These are phyloP conservation scores for Ormosia semicastrata DNA, from an alignment of 306 rosid genomes.

Conservation along the genomic window DNA sequence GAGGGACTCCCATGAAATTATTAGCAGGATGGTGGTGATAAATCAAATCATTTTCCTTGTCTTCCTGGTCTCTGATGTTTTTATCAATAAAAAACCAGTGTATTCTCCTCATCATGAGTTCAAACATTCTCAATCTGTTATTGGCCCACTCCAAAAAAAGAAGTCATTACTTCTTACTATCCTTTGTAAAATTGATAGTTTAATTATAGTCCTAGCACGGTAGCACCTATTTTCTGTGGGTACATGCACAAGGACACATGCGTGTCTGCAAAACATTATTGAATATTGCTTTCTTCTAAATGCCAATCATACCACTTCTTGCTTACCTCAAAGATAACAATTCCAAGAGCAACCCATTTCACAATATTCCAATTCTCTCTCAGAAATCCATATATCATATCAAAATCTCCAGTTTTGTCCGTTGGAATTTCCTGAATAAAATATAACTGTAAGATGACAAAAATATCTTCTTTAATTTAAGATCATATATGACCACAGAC, in stretches of 20 bases:
- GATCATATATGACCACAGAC: constrained; percentile 3
- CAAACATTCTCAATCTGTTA: background rate
- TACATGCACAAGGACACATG: background rate
- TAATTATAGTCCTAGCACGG: background rate
- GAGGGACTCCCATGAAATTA: background rate
- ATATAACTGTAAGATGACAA: constrained; percentile 31
- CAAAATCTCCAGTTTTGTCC: constrained; percentile 78
- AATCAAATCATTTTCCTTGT: background rate
- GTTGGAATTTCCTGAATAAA: constrained; percentile 67
- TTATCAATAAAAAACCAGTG: background rate
- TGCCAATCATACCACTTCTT: background rate
- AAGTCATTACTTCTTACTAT: background rate
- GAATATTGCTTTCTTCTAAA: constrained; percentile 2
- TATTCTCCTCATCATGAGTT: background rate
- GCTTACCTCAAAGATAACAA: constrained; percentile 78
- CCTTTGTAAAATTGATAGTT: background rate
- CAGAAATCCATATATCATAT: constrained; percentile 63
- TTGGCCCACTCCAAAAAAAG: background rate
- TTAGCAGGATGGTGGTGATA: background rate
- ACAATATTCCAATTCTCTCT: constrained; percentile 66
- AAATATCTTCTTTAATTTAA: constrained; percentile 28
- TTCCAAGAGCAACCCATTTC: constrained; percentile 91
- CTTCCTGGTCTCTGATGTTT: background rate
- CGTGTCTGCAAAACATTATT: background rate
- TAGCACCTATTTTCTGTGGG: background rate